Conservation (phyloP, 257 asterid species). For the Anisodus tanguticus region DNA sequence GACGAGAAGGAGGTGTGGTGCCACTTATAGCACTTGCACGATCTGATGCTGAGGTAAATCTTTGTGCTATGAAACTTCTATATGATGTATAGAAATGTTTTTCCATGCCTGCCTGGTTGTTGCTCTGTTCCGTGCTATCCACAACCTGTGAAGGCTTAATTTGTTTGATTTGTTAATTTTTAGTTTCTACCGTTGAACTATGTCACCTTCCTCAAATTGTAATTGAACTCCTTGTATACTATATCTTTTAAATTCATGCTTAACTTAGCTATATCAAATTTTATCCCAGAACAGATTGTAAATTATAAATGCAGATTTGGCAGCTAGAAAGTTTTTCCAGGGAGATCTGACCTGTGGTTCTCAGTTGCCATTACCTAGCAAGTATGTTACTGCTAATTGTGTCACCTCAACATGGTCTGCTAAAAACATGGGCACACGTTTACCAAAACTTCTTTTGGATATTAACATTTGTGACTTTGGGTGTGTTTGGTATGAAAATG, state of each 20-base stretch:
- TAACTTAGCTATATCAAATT: conserved; percentile 2
- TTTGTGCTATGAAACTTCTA: neutral
- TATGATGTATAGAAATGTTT: neutral
- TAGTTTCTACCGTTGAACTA: neutral
- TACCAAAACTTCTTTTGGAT: neutral
- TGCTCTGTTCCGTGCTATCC: neutral
- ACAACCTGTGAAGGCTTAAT: neutral
- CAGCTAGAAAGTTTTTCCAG: conserved; percentile 1
- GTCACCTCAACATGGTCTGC: conserved; percentile 26
- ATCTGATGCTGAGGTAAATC: conserved; percentile 69
- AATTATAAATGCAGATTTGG: neutral
- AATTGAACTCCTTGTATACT: neutral
- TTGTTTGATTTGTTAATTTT: conserved; percentile 3
- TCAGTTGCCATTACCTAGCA: conserved; percentile 24
- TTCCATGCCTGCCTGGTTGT: conserved; percentile 9
- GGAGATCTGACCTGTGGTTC: neutral
- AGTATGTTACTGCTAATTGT: neutral
- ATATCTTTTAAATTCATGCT: neutral
- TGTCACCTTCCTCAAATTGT: conserved; percentile 14
- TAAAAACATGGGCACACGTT: conserved; percentile 1
- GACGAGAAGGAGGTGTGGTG: conserved; percentile 86
- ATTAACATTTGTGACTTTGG: neutral
- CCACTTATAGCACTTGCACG: conserved; percentile 80
- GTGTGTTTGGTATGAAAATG: too few relatives aligned
- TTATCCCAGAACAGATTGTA: neutral